These are phyloP conservation scores for Moelleriella libera DNA, from an alignment of 2,329 filamentous ascomycete genomes.

Conservation along the genomic window DNA sequence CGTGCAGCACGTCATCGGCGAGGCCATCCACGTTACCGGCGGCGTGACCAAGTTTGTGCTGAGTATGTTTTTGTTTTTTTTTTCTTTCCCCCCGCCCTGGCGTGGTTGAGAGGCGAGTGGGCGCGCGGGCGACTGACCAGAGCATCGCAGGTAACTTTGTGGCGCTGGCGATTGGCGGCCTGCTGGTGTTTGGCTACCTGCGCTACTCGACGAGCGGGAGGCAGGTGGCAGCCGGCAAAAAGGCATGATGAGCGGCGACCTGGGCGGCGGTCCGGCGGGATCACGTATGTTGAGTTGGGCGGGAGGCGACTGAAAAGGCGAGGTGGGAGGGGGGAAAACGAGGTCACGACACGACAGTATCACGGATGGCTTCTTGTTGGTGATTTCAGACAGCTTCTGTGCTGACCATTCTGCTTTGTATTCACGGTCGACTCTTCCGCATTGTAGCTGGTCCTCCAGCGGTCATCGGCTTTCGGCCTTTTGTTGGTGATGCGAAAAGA, in stretches of 20 bases:
- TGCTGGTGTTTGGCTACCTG: constrained; percentile 18
- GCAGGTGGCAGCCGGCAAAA: constrained; percentile 13
- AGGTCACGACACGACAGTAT: constrained; percentile 1
- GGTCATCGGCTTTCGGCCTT: too few relatives aligned
- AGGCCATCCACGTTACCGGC: constrained; percentile 21
- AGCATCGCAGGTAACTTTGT: constrained; percentile 19
- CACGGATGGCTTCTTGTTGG: background rate
- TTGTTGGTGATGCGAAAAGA: too few relatives aligned
- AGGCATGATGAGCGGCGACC: constrained; percentile 11
- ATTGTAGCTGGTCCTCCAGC: too few relatives aligned
- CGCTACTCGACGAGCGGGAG: constrained; percentile 18
- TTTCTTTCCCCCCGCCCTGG: too few relatives aligned
- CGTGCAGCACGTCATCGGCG: constrained; percentile 18
- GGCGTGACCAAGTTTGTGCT: constrained; percentile 24
- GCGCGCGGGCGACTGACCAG: background rate
- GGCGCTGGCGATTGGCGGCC: constrained; percentile 16
- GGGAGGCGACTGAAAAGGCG: too few relatives aligned
- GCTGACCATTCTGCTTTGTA: too few relatives aligned
- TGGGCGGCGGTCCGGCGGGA: background rate
- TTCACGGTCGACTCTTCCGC: too few relatives aligned
- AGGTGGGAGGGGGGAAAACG: background rate
- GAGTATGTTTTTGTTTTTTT: constrained; percentile 13
- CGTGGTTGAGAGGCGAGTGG: too few relatives aligned
- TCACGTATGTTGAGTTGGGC: too few relatives aligned
- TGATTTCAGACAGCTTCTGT: background rate